These are phyloP conservation scores for Mytilinidion resinicola DNA, from an alignment of 495 filamentous ascomycete species.

Conservation along the genomic window DNA sequence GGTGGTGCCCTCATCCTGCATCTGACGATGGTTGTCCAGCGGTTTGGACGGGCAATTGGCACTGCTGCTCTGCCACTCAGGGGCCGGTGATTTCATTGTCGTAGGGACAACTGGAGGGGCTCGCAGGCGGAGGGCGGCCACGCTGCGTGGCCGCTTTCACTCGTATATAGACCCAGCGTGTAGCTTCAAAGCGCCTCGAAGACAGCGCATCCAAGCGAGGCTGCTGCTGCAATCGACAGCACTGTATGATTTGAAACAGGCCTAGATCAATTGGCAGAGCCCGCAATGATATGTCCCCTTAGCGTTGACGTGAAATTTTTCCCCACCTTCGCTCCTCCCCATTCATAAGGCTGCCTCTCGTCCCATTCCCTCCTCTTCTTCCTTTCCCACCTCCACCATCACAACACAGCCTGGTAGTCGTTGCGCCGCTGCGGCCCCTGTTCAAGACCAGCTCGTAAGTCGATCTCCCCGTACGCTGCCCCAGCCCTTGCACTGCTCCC, in stretches of 20 bases:
- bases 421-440: not conserved
- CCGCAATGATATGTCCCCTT: conserved; percentile 9
- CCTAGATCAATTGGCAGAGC: conserved; percentile 19
- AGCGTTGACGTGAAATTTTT: conserved; percentile 23
- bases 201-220: conserved; percentile 11
- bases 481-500: conserved; percentile 8
- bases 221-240: conserved; percentile 2
- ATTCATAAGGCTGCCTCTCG: conserved; percentile 1
- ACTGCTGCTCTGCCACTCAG: not conserved
- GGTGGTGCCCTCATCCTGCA: not conserved
- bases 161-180: not conserved
- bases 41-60: conserved; percentile 6
- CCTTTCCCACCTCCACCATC: not conserved
- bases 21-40: not conserved
- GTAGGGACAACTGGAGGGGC: not conserved
- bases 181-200: not conserved
- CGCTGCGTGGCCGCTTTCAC: not conserved
- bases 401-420: conserved; percentile 1
- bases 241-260: conserved; percentile 6
- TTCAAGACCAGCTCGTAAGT: conserved; percentile 16
- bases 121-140: conserved; percentile 5
- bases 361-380: conserved; percentile 1
- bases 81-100: conserved; percentile 15
- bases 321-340: not conserved
- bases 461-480: not conserved